Percentiles rank a stretch among this genome's conserved stretches.
phyloP scores from a whole-genome alignment of 2,329 filamentous ascomycete species.

The Fusarium nygamai region DNA sequence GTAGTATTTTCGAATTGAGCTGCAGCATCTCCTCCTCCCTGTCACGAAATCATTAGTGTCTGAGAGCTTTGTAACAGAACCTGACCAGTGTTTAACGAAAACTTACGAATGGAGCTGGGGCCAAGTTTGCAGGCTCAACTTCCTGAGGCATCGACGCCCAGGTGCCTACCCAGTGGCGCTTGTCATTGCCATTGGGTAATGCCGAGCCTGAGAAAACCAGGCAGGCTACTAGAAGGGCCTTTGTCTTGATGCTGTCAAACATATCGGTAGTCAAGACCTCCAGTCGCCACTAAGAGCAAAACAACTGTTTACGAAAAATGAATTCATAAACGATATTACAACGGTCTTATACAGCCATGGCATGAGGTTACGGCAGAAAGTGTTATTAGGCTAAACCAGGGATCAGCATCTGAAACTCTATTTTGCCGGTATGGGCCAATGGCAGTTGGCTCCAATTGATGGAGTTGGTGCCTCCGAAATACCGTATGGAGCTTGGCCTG shows the following conservation, averaged over 20 bases:
- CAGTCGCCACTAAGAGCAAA: rapidly evolving
- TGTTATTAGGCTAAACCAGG: slow-evolving; percentile 18
- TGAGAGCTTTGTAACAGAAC: rapidly evolving
- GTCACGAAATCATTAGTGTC: neutral
- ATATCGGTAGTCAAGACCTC: neutral
- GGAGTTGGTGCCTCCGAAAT: slow-evolving; percentile 7
- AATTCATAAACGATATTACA: no score
- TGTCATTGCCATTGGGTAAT: neutral
- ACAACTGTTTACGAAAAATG: neutral
- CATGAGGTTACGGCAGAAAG: neutral
- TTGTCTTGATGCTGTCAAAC: neutral
- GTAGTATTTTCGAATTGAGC: slow-evolving; percentile 25
- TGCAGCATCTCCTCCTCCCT: slow-evolving; percentile 16
- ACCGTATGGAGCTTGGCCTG: neutral
- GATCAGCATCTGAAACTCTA: slow-evolving; percentile 9
- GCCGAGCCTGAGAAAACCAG: neutral
- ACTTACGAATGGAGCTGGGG: slow-evolving; percentile 27
- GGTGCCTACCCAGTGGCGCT: slow-evolving; percentile 25
- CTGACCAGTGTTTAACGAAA: rapidly evolving
- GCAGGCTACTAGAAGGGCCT: slow-evolving; percentile 4
- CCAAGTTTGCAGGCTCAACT: slow-evolving; percentile 22
- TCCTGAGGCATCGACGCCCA: slow-evolving; percentile 31
- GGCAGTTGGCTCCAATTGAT: slow-evolving; percentile 4
- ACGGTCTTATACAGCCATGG: neutral
- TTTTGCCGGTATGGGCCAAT: slow-evolving; percentile 4